Evolutionary conservation across 169 alveolate genomes (phyloP).

Genomic region (Plasmodium coatneyi): DNA sequence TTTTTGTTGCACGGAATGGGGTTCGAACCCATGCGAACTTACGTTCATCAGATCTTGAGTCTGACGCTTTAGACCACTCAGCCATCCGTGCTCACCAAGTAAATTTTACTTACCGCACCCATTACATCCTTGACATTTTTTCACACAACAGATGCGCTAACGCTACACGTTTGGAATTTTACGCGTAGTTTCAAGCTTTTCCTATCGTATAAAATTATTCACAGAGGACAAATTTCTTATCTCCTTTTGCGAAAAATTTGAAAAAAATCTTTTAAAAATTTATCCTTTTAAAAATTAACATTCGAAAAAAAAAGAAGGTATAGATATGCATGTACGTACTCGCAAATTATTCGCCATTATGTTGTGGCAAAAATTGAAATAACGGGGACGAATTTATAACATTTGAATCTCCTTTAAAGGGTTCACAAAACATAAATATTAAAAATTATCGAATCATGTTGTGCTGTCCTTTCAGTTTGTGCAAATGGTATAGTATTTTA

Average conservation of each 20-base stretch:
- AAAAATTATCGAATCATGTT: neutral
- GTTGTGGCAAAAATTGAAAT: neutral
- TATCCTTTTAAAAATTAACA: neutral
- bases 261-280: neutral
- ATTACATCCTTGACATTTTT: neutral
- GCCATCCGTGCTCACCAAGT: slow-evolving; percentile 80
- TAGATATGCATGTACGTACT: neutral
- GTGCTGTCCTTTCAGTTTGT: neutral
- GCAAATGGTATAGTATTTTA: neutral
- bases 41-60: slow-evolving; percentile 88
- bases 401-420: neutral
- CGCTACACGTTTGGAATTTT: neutral
- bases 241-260: neutral
- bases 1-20: slow-evolving; percentile 83
- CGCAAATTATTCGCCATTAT: neutral
- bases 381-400: neutral
- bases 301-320: neutral
- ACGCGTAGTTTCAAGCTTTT: neutral
- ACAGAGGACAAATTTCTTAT: neutral
- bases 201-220: neutral
- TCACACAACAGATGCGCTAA: neutral
- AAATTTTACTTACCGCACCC: neutral
- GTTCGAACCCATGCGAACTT: slow-evolving; percentile 88
- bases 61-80: slow-evolving; percentile 89
- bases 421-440: neutral